Base-by-base conservation (phyloP, 768 basidiomycete species). In the Suillus cothurnatus region DNA sequence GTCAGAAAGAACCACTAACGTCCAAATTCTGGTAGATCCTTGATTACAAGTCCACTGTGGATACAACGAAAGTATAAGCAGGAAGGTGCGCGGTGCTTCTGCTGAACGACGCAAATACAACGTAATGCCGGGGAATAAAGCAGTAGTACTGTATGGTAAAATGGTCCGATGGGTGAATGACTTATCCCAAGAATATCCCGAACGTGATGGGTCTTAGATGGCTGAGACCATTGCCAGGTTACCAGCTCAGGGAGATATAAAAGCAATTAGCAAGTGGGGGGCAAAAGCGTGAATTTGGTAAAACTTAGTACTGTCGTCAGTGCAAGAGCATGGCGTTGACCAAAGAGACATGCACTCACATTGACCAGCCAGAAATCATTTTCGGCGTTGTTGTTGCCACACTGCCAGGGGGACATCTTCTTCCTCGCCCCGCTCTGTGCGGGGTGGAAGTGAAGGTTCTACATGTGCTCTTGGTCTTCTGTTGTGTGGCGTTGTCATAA, bases 361-460 rank as follows among this genome's bases (percentile, higher is more conserved):
- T 28, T 26, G 28, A 59, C 39, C 26, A 59, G 39, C 21, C 21
- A 34, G 21, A 6, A 19, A 43, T 59, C 19, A 59, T 41, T 59
- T 59, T 59, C 87, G 82, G 70, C 85, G 88, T 72, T 89, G 91
- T 71, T 90, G 90, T 75, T 93, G 91, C 82, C 87, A 93, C 63
- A 92, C 76, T 23, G 93, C 91, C 57, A 94, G 80, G 23, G 92
- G 92, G 45, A 92, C 79, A 72, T 94, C 92, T 72, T 94, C 92
- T 71, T 93, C 92, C 71, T 92, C 90, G 32, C 76, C 68, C 58
- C 73, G 76, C 15, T 72, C 64, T 49, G 70, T 77, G 23, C 72
- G 77, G 56, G 72, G 32, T 74, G 70, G 43, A 69, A 71, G n/a
- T 38, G 70, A 45, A 26, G 70, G 64, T n/a, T 77, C 74, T 61